Evolutionary conservation across 2,329 filamentous ascomycete genomes (phyloP).

Genomic region (Dothideomycetes sp.): DNA sequence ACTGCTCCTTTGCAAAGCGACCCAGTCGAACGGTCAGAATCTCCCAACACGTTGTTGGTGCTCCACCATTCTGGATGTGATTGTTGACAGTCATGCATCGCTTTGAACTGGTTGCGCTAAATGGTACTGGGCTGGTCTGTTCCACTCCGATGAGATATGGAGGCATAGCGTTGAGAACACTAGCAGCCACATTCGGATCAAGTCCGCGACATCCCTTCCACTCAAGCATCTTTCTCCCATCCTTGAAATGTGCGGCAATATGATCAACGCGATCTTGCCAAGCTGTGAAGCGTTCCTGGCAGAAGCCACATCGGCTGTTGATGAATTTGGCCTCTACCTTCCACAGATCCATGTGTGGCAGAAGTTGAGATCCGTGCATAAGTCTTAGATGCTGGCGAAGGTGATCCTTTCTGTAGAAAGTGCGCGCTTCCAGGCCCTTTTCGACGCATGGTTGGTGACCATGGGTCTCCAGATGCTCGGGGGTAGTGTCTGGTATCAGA

Average conservation of each 20-base stretch:
- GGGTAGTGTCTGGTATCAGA: slow-evolving; percentile 39
- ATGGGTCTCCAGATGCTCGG: slow-evolving; percentile 48
- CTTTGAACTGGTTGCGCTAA: slow-evolving; percentile 29
- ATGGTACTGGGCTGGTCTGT: slow-evolving; percentile 33
- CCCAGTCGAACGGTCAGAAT: slow-evolving; percentile 36
- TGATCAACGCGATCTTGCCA: slow-evolving; percentile 45
- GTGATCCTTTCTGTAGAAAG: slow-evolving; percentile 53
- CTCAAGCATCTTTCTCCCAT: slow-evolving; percentile 40
- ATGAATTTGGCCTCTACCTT: slow-evolving; percentile 44
- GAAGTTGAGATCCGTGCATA: slow-evolving; percentile 51
- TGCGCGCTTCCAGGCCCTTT: slow-evolving; percentile 50
- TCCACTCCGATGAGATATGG: slow-evolving; percentile 41
- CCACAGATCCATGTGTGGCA: slow-evolving; percentile 55
- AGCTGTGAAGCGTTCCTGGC: slow-evolving; percentile 32
- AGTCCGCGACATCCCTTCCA: slow-evolving; percentile 47
- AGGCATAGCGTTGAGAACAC: slow-evolving; percentile 41
- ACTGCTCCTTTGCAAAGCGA: slow-evolving; percentile 29
- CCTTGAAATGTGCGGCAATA: slow-evolving; percentile 43
- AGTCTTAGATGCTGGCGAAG: slow-evolving; percentile 49
- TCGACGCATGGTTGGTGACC: slow-evolving; percentile 56
- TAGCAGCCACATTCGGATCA: slow-evolving; percentile 34
- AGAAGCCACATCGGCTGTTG: slow-evolving; percentile 45
- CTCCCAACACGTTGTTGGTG: slow-evolving; percentile 30
- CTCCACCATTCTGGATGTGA: background rate
- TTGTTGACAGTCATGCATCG: slow-evolving; percentile 2